phyloP scores from a whole-genome alignment of 129 eudicot genomes.

The Flaveria bidentis region DNA sequence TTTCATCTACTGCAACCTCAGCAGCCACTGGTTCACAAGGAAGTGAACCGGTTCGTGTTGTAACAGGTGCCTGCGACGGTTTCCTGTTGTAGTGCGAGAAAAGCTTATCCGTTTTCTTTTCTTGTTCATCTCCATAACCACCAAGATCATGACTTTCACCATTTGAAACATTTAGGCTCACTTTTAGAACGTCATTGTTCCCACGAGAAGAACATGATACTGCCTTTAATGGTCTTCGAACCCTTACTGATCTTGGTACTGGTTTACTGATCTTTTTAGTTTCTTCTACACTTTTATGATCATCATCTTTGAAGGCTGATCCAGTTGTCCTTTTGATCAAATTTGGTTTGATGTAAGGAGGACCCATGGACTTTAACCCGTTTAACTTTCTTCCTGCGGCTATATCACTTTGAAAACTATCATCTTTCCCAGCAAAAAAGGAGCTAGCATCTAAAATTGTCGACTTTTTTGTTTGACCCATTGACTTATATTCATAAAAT shows the following conservation, averaged over 20 bases:
- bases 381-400: constrained; percentile 29
- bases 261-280: constrained; percentile 25
- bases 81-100: constrained; percentile 46
- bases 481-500: constrained; percentile 27
- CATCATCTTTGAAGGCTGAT: not conserved
- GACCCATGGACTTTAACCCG: constrained; percentile 48
- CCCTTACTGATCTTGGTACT: constrained; percentile 64
- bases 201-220: constrained; percentile 22
- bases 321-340: constrained; percentile 8
- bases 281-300: constrained; percentile 19
- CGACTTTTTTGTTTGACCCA: constrained; percentile 24
- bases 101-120: constrained; percentile 46
- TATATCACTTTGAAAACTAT: constrained; percentile 27
- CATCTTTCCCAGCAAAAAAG: constrained; percentile 17
- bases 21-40: constrained; percentile 36
- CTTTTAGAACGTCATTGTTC: constrained; percentile 10
- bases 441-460: constrained; percentile 1
- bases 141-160: constrained; percentile 37
- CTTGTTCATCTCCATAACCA: constrained; percentile 40
- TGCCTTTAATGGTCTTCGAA: constrained; percentile 40
- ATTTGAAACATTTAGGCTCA: not conserved
- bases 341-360: constrained; percentile 64
- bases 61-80: constrained; percentile 19
- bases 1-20: constrained; percentile 19
- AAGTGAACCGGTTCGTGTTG: constrained; percentile 45